Percentiles rank a stretch among this genome's conserved stretches.
Evolutionary conservation across 495 filamentous ascomycete genomes (phyloP).

Genomic region (Penicillium cosmopolitanum): DNA sequence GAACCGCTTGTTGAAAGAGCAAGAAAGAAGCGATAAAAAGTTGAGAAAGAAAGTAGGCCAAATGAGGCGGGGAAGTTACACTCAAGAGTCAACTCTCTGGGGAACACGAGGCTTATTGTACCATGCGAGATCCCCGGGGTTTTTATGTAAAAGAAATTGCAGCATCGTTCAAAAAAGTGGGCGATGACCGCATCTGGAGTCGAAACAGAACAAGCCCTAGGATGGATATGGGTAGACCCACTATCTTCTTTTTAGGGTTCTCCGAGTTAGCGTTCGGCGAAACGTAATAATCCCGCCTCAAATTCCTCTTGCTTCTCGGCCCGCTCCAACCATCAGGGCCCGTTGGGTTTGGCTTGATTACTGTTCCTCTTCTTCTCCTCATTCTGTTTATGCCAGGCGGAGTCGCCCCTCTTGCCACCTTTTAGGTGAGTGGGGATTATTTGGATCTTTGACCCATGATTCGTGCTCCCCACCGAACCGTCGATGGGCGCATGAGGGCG

Average conservation of each 20-base stretch:
- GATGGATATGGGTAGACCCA: slow-evolving; percentile 8
- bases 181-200: slow-evolving; percentile 16
- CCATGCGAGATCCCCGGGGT: slow-evolving; percentile 6
- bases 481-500: not conserved
- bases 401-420: slow-evolving; percentile 2
- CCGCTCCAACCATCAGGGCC: not conserved
- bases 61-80: not conserved
- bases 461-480: slow-evolving; percentile 1
- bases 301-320: not conserved
- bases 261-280: slow-evolving; percentile 7
- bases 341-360: not conserved
- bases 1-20: slow-evolving; percentile 2
- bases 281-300: slow-evolving; percentile 13
- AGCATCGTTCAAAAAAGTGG: slow-evolving; percentile 14
- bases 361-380: not conserved
- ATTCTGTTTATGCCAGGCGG: not conserved
- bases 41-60: not conserved
- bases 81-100: not conserved
- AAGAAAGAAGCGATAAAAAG: not conserved
- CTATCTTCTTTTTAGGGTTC: slow-evolving; percentile 10
- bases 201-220: slow-evolving; percentile 6
- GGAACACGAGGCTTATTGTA: slow-evolving; percentile 5
- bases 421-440: not conserved
- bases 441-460: not conserved
- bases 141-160: slow-evolving; percentile 16